phyloP scores from a whole-genome alignment of 2,329 filamentous ascomycete species.

The Aspergillus texensis region DNA sequence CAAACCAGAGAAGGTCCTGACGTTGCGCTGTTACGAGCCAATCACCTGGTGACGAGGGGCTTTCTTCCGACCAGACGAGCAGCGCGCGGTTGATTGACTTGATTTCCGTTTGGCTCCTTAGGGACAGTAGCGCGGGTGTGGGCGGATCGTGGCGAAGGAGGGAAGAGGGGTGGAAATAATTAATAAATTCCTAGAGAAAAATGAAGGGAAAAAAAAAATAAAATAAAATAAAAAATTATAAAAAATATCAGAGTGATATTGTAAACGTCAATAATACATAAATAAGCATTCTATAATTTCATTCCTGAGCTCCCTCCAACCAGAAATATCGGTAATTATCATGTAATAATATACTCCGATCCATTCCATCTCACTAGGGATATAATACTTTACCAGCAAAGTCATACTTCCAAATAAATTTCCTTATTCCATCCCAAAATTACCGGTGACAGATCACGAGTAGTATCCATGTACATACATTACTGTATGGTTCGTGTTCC shows the following conservation, averaged over 20 bases:
- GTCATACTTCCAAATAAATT: too few species aligned
- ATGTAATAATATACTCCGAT: neutral
- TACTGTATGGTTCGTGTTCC: too few species aligned
- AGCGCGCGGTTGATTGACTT: conserved; percentile 3
- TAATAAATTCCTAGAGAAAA: neutral
- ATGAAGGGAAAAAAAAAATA: neutral
- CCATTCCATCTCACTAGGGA: neutral
- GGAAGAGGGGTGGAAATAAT: neutral
- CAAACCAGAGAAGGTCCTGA: conserved; percentile 15
- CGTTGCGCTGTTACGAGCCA: conserved; percentile 20
- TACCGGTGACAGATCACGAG: neutral
- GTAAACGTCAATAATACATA: neutral
- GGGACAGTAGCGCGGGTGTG: neutral
- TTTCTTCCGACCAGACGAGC: conserved; percentile 15
- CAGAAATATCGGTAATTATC: neutral
- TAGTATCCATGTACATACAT: too few species aligned
- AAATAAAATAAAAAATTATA: neutral
- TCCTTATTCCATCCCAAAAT: too few species aligned
- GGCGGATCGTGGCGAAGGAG: conserved; percentile 13
- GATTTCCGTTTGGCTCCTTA: neutral
- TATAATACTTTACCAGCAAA: too few species aligned
- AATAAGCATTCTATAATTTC: neutral
- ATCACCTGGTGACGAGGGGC: conserved; percentile 22
- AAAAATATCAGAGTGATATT: neutral
- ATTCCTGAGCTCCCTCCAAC: neutral